Evolutionary conservation across 495 filamentous ascomycete genomes (phyloP).

Genomic region (Astrothelium subdiscretum): DNA sequence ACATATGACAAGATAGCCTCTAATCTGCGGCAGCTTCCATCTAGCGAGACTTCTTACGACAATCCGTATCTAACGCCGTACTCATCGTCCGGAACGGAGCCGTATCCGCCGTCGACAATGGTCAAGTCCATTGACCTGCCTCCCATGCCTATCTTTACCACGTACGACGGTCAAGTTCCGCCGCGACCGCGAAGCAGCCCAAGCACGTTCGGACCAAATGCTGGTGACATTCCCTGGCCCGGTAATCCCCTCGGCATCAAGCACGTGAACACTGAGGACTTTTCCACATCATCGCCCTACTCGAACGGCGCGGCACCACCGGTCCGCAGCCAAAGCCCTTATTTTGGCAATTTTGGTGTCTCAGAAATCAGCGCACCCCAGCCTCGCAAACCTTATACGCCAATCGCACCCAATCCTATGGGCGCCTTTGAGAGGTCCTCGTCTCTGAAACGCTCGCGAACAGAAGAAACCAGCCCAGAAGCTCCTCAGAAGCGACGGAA

Average conservation of each 20-base stretch:
- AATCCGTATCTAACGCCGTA: conserved; percentile 18
- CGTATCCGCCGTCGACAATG: conserved; percentile 9
- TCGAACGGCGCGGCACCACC: conserved; percentile 8
- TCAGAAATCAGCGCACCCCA: conserved; percentile 22
- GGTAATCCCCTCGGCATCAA: conserved; percentile 25
- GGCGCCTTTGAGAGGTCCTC: not conserved
- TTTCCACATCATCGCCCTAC: conserved; percentile 15
- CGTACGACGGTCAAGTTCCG: conserved; percentile 2
- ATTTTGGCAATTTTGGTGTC: conserved; percentile 13
- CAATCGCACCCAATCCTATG: conserved; percentile 9
- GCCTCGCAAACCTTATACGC: conserved; percentile 24
- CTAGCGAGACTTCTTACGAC: conserved; percentile 4
- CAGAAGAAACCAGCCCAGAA: conserved; percentile 21
- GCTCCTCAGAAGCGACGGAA: conserved; percentile 17
- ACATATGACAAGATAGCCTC: not conserved
- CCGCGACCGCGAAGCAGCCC: conserved; percentile 27
- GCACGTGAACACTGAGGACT: conserved; percentile 16
- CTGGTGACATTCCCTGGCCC: conserved; percentile 22
- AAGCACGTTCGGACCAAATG: conserved; percentile 25
- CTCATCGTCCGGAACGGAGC: conserved; percentile 13
- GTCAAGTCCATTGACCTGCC: conserved; percentile 3
- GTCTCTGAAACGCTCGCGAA: conserved; percentile 19
- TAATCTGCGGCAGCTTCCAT: not conserved
- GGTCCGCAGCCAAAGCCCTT: conserved; percentile 14
- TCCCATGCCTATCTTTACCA: conserved; percentile 11